These are phyloP conservation scores for Curvularia sp. DNA, from an alignment of 2,329 filamentous ascomycete genomes.

Conservation along the genomic window DNA sequence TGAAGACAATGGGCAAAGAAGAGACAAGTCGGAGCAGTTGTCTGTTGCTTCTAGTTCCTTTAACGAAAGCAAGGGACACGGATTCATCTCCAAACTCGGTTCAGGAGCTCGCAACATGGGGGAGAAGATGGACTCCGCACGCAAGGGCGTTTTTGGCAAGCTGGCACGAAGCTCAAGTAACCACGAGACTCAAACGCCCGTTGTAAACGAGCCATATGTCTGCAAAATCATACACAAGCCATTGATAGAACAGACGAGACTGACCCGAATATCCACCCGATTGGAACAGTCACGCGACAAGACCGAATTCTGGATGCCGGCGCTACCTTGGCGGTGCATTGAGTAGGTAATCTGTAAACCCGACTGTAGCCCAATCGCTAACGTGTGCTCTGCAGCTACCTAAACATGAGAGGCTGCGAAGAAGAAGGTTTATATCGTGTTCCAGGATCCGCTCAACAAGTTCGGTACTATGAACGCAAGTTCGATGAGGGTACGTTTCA, in stretches of 20 bases:
- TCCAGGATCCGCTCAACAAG: conserved; percentile 85
- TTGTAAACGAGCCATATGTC: conserved; percentile 80
- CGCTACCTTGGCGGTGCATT: conserved; percentile 92
- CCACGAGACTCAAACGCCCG: conserved; percentile 67
- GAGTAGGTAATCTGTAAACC: conserved; percentile 63
- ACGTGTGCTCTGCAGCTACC: conserved; percentile 62
- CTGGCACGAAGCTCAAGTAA: conserved; percentile 73
- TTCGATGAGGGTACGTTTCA: conserved; percentile 77
- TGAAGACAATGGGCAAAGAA: conserved; percentile 35
- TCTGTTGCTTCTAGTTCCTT: conserved; percentile 58
- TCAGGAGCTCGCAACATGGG: conserved; percentile 76
- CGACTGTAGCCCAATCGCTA: conserved; percentile 2
- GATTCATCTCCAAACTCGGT: conserved; percentile 76
- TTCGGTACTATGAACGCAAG: conserved; percentile 90
- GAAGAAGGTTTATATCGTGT: conserved; percentile 93
- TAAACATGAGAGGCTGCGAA: conserved; percentile 93
- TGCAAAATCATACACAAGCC: conserved; percentile 86
- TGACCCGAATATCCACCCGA: conserved; percentile 87
- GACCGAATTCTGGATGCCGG: conserved; percentile 99
- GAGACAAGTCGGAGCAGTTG: conserved; percentile 42
- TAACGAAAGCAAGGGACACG: conserved; percentile 66
- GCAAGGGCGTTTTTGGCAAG: conserved; percentile 84
- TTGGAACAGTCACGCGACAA: conserved; percentile 89
- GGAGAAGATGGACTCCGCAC: conserved; percentile 72
- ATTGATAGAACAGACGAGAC: conserved; percentile 85